phyloP scores from a whole-genome alignment of 2,329 filamentous ascomycete species.

The Arthrobotrys sinensis region DNA sequence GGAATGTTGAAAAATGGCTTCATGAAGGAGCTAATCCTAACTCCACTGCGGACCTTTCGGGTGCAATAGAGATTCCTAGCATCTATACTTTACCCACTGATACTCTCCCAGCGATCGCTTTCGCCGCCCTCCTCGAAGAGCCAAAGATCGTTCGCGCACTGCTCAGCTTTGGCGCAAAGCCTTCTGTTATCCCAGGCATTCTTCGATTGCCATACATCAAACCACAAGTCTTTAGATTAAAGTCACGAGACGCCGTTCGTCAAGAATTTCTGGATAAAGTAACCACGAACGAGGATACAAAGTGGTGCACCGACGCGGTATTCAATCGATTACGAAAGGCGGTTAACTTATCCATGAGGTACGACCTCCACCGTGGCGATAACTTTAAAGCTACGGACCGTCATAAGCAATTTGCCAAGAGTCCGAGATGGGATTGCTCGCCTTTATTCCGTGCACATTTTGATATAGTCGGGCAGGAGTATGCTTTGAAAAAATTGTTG shows the following conservation, averaged over 20 bases:
- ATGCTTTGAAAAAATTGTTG: background rate
- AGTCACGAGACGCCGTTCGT: background rate
- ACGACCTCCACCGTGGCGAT: slow-evolving; percentile 15
- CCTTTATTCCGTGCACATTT: slow-evolving; percentile 1
- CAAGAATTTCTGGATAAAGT: slow-evolving; percentile 6
- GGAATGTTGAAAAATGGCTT: slow-evolving; percentile 25
- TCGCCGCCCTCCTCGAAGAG: slow-evolving; percentile 9
- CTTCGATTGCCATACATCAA: background rate
- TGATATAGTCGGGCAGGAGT: slow-evolving; percentile 12
- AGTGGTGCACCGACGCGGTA: background rate
- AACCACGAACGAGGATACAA: background rate
- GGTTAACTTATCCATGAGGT: slow-evolving; percentile 22
- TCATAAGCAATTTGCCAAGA: background rate
- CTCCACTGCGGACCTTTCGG: background rate
- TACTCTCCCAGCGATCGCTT: background rate
- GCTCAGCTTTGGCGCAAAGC: slow-evolving; percentile 3
- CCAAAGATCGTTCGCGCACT: background rate
- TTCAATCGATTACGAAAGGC: slow-evolving; percentile 5
- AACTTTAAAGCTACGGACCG: slow-evolving; percentile 5
- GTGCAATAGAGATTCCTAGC: background rate
- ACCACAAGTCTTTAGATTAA: background rate
- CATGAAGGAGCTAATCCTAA: background rate
- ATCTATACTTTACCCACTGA: background rate
- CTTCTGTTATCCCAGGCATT: slow-evolving; percentile 5
- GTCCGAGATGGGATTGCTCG: slow-evolving; percentile 8